Evolutionary conservation across 768 basidiomycete genomes (phyloP), one percentile per base, ranked within the genome.

Genomic region (Pleurotus citrinopileatus): DNA sequence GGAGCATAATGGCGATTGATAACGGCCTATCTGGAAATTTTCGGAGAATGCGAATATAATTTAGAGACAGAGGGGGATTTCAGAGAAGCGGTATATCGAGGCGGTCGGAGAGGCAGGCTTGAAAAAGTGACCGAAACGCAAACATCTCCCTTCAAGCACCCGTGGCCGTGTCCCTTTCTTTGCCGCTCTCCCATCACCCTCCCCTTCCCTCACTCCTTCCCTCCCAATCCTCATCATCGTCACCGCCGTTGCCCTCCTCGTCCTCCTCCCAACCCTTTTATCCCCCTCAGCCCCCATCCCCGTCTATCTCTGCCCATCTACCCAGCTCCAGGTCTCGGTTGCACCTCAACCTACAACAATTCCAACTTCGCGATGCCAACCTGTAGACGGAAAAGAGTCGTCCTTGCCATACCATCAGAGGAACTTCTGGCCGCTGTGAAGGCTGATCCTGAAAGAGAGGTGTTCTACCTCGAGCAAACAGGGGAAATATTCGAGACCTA

Each of bases 401-500:
- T 92, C 65, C 89, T 92, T 79, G 90, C 84, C 61, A 84, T 91
- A 71, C 87, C 89, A 59, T 82, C 89, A 50, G 79, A 81, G 42
- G 70, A 80, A 60, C 84, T 92, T 66, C 77, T 89, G 58, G 79
- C 82, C 58, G 79, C 82, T 55, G 76, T 77, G 63, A 78, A 82
- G 68, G 70, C 81, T 38, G 81, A 86, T 74, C 84, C 83, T 29
- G 74, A 77, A 69, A 82, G 74, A 65, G 84, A 86, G 60, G 94
- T 98, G 69, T 98, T 86, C 74, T 95, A 91, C 76, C 87, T 98
- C 65, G 76, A 85, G 59, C 86, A 93, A 70, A 98, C 96, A 2
- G 96, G 95, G 65, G 96, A 98, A 82, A 91, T 98, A 71, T 98
- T 98, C 69, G 87, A 93, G 59, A 86, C 86, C 66, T 98, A 97